Evolutionary conservation across 2,329 filamentous ascomycete species (phyloP), one percentile per base, ranked within the genome.

Genomic region (Phaeophleospora eucalypticola): DNA sequence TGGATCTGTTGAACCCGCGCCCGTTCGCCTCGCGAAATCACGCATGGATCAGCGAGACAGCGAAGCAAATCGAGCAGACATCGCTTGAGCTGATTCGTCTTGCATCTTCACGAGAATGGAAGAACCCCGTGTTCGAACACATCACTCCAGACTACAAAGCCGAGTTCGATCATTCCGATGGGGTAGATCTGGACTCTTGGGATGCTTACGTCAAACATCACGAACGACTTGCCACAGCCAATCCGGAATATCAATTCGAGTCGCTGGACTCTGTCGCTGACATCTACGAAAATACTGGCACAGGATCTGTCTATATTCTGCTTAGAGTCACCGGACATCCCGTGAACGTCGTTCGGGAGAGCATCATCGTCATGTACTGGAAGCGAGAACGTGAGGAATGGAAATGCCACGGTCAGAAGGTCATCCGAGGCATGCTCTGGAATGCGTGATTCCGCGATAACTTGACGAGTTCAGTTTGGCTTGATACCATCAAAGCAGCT

Each of bases 331-430:
- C 34, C 15, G 43, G 48, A 12, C 45, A 46, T 18, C 51, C 48
- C n/a, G 45, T 43, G 37, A 34, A 48, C 17, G 42, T 48, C 12
- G 47, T 51, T 19, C 36, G 45, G 9, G 51, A 54, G 29, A 54
- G 48, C 34, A 51, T 49, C 19, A 37, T 54, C 38, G n/a, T 51
- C 10, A 44, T 51, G 39, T 34, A 48, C 19, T 51, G 48, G 45
- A 29, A 15, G n/a, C 35, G 43, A n/a, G 29, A 38, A 20, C 29
- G 43, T 12, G 41, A 27, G 9, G 37, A 38, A 17, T 54, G 51
- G 48, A 44, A 24, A n/a, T 48, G 48, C 40, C 39, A 44, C 21
- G 47, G 47, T 24, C 45, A 54, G 35, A 45, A 38, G 29, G 24
- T 29, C 24, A 29, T 29, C 12, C 45, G 51, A 20, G 51, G 48